A percentile compares a stretch with the other conserved stretches of the same genome.
phyloP scores from a whole-genome alignment of 495 filamentous ascomycete genomes.

The Aspergillus coremiiformis region DNA sequence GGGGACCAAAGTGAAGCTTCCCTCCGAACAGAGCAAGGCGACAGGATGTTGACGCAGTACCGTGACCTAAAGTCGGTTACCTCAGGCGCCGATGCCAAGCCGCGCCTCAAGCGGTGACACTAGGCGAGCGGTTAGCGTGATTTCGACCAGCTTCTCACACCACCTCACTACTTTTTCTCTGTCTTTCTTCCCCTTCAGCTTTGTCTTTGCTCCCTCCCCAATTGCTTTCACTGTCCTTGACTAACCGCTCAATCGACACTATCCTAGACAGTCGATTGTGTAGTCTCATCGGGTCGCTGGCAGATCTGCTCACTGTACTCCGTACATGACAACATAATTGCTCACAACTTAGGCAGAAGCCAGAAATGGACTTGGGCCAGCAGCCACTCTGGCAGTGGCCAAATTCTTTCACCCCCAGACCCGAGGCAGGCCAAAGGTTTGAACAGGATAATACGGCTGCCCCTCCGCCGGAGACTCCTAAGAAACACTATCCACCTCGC shows the following conservation, averaged over 20 bases:
- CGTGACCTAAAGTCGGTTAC: constrained; percentile 5
- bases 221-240: not conserved
- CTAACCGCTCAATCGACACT: not conserved
- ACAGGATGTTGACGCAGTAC: constrained; percentile 36
- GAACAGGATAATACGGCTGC: constrained; percentile 12
- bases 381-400: constrained; percentile 22
- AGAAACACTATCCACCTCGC: constrained; percentile 56
- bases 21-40: constrained; percentile 18
- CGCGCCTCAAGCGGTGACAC: constrained; percentile 20
- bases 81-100: constrained; percentile 11
- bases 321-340: constrained; percentile 11
- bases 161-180: constrained; percentile 12
- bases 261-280: not conserved
- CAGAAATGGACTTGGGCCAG: constrained; percentile 13
- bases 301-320: constrained; percentile 10
- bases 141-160: constrained; percentile 1
- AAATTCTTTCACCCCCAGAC: constrained; percentile 3
- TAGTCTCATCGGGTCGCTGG: constrained; percentile 2
- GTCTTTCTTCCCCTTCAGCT: constrained; percentile 7
- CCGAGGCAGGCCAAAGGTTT: constrained; percentile 8
- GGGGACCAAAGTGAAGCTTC: constrained; percentile 14
- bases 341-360: constrained; percentile 1
- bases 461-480: constrained; percentile 17
- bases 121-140: constrained; percentile 18
- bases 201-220: constrained; percentile 1